phyloP scores from a whole-genome alignment of 176 grass and related monocot species.

The Oryza glaberrima region DNA sequence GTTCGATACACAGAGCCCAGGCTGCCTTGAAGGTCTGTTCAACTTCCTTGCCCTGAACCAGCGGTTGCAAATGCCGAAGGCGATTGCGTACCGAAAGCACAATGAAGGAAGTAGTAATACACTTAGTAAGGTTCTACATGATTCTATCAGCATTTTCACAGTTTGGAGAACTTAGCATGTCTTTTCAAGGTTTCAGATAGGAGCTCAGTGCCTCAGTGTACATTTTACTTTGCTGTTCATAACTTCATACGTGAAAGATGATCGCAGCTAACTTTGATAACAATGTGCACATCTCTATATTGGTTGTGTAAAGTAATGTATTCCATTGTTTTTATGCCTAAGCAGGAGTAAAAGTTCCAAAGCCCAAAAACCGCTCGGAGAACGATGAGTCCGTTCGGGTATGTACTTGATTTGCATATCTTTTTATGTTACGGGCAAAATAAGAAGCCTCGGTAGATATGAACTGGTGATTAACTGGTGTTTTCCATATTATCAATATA shows the following conservation, averaged over 20 bases:
- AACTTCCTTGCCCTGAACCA: constrained; percentile 68
- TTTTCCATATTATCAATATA: constrained; percentile 1
- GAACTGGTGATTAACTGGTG: background rate
- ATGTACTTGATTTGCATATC: constrained; percentile 30
- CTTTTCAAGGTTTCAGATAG: background rate
- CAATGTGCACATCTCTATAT: background rate
- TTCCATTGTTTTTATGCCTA: background rate
- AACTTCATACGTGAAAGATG: background rate
- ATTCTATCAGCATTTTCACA: constrained; percentile 9
- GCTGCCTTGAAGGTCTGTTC: constrained; percentile 66
- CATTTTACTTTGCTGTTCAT: background rate
- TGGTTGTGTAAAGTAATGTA: background rate
- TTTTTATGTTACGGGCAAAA: constrained; percentile 7
- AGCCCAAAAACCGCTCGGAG: constrained; percentile 35
- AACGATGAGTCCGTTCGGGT: constrained; percentile 43
- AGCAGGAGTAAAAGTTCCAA: constrained; percentile 57
- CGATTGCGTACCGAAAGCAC: constrained; percentile 47
- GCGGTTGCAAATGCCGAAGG: constrained; percentile 51
- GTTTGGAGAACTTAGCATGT: background rate
- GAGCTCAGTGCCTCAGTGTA: background rate
- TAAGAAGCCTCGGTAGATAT: background rate
- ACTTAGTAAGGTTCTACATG: constrained; percentile 53
- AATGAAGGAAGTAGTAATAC: constrained; percentile 38
- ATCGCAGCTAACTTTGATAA: constrained; percentile 15
- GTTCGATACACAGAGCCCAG: constrained; percentile 35